Evolutionary conservation across 2,329 filamentous ascomycete genomes (phyloP), one percentile per base, ranked within the genome.

Genomic region (Alternaria triticina): DNA sequence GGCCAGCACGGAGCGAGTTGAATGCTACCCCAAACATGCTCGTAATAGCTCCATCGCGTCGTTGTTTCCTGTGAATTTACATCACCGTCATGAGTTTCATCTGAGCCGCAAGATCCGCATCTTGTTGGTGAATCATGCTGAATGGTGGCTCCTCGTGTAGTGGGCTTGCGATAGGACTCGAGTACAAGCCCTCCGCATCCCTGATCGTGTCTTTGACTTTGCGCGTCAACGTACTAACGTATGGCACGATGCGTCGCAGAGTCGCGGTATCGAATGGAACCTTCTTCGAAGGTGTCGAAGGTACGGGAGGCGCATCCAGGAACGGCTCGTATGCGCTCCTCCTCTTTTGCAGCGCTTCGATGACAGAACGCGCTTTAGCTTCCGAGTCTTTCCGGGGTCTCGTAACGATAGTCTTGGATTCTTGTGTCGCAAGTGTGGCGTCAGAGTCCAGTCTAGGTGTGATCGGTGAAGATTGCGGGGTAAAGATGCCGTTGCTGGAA

Each of bases 231-330:
- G 79, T 80, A 61, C 78, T 82, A 45, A 85, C 83, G 68, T 85
- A 84, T 5, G 83, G 83, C 25, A 90, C 88, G 59, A 90, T 86
- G 71, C 89, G 86, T 67, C 85, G 84, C 13, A 90, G 82, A 46
- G 88, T 90, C 25, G 86, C 86, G 3, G 88, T 90, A 71, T 90
- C 88, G 72, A 90, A 90, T 0, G 87, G 87, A n/a, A 90, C 84
- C 70, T 89, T 90, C 68, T 83, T 83, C 43, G 77, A 73, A 5
- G 73, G 49, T 36, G 49, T 52, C 49, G 49, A 65, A n/a, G 78
- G 75, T 12, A 74, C 73, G 1, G 71, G 70, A 9, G 75, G 70
- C 12, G 67, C 52, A 43, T 74, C 69, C 5, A 70, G 61, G 22
- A 73, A 64, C 28, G 75, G 65, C 49, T 77, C 74, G 25, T 74